These are phyloP conservation scores for Metschnikowia noctiluminum DNA, from an alignment of 805 yeast species.

Conservation along the genomic window DNA sequence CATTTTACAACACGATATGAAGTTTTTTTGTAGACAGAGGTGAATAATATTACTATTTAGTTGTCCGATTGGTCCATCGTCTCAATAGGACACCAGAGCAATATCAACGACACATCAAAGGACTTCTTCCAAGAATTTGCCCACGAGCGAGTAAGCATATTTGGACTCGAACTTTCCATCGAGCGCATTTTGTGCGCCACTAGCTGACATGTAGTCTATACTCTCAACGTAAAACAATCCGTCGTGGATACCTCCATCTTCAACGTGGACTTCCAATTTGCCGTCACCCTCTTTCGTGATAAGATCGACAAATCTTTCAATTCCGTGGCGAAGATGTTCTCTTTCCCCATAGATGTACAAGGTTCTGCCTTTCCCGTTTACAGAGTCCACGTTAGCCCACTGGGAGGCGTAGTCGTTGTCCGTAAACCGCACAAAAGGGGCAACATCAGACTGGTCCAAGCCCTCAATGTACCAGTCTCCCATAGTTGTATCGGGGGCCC, in stretches of 20 bases:
- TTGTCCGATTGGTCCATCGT: too few relatives aligned
- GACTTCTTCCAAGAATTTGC: conserved; percentile 18
- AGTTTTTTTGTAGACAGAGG: background rate
- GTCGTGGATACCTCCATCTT: conserved; percentile 36
- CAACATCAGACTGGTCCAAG: conserved; percentile 12
- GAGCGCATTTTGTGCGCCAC: conserved; percentile 22
- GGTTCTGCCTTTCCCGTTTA: conserved; percentile 20
- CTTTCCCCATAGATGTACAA: conserved; percentile 31
- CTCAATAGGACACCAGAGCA: too few relatives aligned
- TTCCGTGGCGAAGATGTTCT: conserved; percentile 30
- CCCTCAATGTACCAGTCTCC: conserved; percentile 34
- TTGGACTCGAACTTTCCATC: conserved; percentile 25
- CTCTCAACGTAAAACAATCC: conserved; percentile 33
- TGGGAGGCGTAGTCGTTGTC: conserved; percentile 22
- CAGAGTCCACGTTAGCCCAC: conserved; percentile 27
- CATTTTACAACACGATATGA: background rate
- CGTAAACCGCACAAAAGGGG: conserved; percentile 23
- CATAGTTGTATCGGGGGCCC: conserved; percentile 25
- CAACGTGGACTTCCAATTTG: conserved; percentile 21
- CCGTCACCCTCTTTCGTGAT: conserved; percentile 18
- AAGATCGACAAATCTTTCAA: conserved; percentile 24
- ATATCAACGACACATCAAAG: background rate
- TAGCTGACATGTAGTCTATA: conserved; percentile 25
- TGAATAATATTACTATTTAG: too few relatives aligned
- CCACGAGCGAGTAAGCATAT: conserved; percentile 16